Evolutionary conservation across 1,284 basidiomycete genomes (phyloP), one percentile per base, ranked within the genome.

Genomic region (Cronartium quercuum): DNA sequence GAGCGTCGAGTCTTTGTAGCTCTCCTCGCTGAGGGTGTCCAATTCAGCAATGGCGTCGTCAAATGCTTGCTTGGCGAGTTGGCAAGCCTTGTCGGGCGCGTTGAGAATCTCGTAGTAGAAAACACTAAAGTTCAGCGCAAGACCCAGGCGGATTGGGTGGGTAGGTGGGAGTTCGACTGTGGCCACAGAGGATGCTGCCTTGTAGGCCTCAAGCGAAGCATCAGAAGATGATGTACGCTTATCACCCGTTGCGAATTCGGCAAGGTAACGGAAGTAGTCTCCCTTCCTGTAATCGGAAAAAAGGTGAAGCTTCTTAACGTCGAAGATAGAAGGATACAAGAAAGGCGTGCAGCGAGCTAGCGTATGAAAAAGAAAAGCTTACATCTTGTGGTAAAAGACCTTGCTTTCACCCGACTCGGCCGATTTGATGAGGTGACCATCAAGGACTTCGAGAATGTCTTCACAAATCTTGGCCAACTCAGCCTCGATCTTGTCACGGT

Each of bases 81-180:
- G 81, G 80, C 81, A 82, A 60, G 83, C 83, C 77, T 82, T 82
- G 81, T 84, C 83, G 77, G 83, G 83, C 76, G 81, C 81, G 81
- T 83, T 84, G 76, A 84, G 81, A 77, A 84, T 83, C 79, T 84
- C 83, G 81, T 84, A 84, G 82, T 84, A 84, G 81, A 84, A 84
- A 65, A 84, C 83, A 64, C 82, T 83, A 80, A 84, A 84, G 83
- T 84, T 84, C 76, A 84, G 81, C 34, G 83, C 83, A 58, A 84
- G 82, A 77, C 83, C 83, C 61, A 84, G 81, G 63, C 81, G 83
- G 79, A 83, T 83, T 62, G 83, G 83, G 80, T 83, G 81, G 62
- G 83, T 83, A 15, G 83, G 83, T 57, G 83, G 81, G 38, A 83
- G 80, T 80, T 83, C 83, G 73, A 82, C 82, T 62, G 82, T 80